A percentile compares a stretch with the other conserved stretches of the same genome.
Conservation (phyloP, 441 rosid genomes). For the Rhodomyrtus psidioides region DNA sequence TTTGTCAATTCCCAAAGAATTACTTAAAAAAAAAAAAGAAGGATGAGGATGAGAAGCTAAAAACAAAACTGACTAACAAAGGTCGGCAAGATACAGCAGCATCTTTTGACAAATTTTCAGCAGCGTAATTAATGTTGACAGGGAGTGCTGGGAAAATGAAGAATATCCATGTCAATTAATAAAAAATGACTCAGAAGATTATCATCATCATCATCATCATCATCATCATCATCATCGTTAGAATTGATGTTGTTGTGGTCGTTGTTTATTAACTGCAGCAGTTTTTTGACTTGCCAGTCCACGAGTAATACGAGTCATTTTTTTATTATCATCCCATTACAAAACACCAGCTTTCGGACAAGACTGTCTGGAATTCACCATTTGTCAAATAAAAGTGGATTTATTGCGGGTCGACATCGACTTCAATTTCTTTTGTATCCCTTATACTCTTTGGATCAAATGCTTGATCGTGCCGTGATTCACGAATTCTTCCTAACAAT, state of each 20-base stretch:
- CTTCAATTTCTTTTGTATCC: neutral
- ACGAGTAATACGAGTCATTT: neutral
- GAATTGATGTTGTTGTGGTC: no score
- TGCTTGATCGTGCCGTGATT: neutral
- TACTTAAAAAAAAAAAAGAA: neutral
- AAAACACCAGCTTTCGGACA: neutral
- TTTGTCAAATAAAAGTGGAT: neutral
- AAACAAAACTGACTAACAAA: neutral
- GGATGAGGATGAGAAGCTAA: neutral
- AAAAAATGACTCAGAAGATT: neutral
- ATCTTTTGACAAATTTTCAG: neutral
- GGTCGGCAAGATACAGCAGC: neutral
- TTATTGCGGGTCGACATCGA: neutral
- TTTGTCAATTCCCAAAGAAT: neutral
- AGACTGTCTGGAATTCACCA: neutral
- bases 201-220: neutral
- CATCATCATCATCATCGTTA: neutral
- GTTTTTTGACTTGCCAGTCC: neutral
- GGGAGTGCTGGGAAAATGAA: neutral
- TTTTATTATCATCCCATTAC: neutral
- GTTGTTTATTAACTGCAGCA: neutral
- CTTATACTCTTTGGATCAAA: no score
- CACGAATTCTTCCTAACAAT: neutral
- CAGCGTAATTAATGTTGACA: neutral
- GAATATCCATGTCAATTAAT: neutral